A percentile compares a stretch with the other conserved stretches of the same genome.
These are phyloP conservation scores for Coccomyxa subellipsoidea DNA, from an alignment of 163 green algal genomes.

Conservation along the genomic window DNA sequence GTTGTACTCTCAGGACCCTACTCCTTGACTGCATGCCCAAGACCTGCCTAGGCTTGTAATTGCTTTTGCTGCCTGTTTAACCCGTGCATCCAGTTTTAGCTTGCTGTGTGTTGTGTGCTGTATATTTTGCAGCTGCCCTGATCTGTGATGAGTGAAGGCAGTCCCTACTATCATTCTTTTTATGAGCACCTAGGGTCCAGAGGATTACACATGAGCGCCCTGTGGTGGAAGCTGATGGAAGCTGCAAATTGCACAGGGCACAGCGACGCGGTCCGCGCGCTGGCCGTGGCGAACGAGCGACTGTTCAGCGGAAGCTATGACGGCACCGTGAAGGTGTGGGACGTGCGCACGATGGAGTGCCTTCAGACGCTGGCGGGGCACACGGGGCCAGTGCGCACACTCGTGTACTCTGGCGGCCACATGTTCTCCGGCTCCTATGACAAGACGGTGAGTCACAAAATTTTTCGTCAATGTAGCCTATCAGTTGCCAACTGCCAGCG, in stretches of 20 bases:
- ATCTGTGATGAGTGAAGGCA: too few species aligned
- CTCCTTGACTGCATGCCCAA: too few species aligned
- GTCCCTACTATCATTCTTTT: too few species aligned
- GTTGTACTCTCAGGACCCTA: too few species aligned
- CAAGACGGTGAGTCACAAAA: conserved; percentile 61
- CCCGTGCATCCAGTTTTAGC: too few species aligned
- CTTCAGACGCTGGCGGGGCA: conserved; percentile 76
- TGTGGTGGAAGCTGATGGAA: neutral
- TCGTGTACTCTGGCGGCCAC: conserved; percentile 67
- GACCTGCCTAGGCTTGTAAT: too few species aligned
- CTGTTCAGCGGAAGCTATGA: conserved; percentile 90
- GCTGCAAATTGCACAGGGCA: conserved; percentile 34
- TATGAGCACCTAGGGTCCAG: too few species aligned
- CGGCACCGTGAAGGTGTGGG: conserved; percentile 80
- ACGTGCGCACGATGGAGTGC: conserved; percentile 67
- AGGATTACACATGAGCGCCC: too few species aligned
- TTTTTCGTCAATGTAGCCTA: neutral
- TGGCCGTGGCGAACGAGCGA: conserved; percentile 58
- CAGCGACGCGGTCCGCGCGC: conserved; percentile 61
- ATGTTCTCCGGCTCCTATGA: conserved; percentile 88
- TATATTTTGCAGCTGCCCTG: too few species aligned
- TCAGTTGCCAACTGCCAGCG: too few species aligned
- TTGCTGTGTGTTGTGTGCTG: too few species aligned
- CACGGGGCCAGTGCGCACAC: conserved; percentile 80
- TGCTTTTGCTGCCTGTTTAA: too few species aligned